phyloP scores from a whole-genome alignment of 192 early-diverging fungal species.

The Backusella morwellensis region DNA sequence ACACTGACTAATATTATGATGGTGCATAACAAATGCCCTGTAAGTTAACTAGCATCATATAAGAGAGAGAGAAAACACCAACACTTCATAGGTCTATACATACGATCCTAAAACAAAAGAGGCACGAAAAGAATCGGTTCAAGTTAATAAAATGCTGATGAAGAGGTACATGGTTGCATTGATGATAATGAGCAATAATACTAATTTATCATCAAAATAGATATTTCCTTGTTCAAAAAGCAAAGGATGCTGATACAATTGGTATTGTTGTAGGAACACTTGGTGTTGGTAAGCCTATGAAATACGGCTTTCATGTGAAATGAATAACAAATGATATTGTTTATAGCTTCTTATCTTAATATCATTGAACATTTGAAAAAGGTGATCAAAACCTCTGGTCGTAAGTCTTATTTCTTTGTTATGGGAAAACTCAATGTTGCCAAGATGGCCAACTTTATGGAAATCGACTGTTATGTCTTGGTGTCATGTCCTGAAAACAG shows the following conservation, averaged over 20 bases:
- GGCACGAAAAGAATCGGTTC: conserved; percentile 53
- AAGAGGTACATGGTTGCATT: conserved; percentile 39
- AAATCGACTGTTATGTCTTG: conserved; percentile 91
- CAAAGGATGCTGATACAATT: conserved; percentile 87
- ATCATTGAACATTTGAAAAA: conserved; percentile 80
- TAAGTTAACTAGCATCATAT: conserved; percentile 9
- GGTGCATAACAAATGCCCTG: conserved; percentile 61
- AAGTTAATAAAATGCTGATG: conserved; percentile 58
- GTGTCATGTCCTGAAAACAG: conserved; percentile 90
- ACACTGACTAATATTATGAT: conserved; percentile 88
- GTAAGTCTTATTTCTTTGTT: conserved; percentile 56
- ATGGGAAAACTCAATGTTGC: conserved; percentile 95
- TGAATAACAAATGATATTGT: neutral
- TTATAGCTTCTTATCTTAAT: conserved; percentile 72
- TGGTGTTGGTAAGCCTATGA: conserved; percentile 72
- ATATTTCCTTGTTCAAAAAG: conserved; percentile 88
- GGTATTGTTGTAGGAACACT: conserved; percentile 96
- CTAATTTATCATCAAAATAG: conserved; percentile 24
- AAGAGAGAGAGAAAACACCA: neutral
- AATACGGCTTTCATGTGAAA: no score
- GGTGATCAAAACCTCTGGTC: conserved; percentile 66
- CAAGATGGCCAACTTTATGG: conserved; percentile 94
- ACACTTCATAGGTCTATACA: conserved; percentile 46
- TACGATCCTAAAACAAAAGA: conserved; percentile 64
- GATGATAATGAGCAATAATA: neutral